Base-by-base conservation (phyloP, 2,329 filamentous ascomycete species). In the Sclerotinia nivalis region DNA sequence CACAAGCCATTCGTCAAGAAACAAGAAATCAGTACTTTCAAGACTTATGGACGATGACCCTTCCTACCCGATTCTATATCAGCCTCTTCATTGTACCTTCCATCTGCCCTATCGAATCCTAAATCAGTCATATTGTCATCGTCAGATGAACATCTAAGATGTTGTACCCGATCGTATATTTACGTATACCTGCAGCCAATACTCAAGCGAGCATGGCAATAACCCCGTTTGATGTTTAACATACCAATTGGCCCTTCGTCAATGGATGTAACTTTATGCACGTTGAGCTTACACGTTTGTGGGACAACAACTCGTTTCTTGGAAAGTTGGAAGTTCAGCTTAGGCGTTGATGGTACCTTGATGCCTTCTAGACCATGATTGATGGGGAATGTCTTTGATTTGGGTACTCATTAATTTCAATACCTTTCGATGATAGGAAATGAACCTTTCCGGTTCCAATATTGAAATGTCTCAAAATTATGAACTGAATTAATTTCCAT, bases 111-210 rank as follows among this genome's bases (percentile, higher is more conserved):
- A 62, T 62, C 59, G 59, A 50, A 49, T 62, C 13, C 20, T 22
- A 62, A n/a, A 62, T 62, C 59, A 62, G 43, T 37, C 59, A 25
- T 62, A 62, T 62, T 62, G 22, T 49, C 28, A 60, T 28, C 34
- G 45, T 62, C 59, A 62, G 59, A 62, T 62, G 59, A 62, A 50
- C 59, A 62, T 62, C 59, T 62, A 22, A 62, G 43, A 62, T 62
- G 45, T 47, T 49, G 59, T 50, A 62, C 59, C 43, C 34, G 59
- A 50, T 62, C 28, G 45, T 62, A 37, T 50, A n/a, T 62, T 62
- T 62, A 28, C 59, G 28, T 50, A n/a, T 49, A 37, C 28, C 28
- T 49, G 43, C 45, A 62, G 59, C 20, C 59, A 50, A 62, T 50
- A 34, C 59, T 62, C 43, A 62, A 62, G 59, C 59, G 59, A 50